Base-by-base conservation (phyloP, 148 eudicot genomes). In the Vaccinium corymbosum region DNA sequence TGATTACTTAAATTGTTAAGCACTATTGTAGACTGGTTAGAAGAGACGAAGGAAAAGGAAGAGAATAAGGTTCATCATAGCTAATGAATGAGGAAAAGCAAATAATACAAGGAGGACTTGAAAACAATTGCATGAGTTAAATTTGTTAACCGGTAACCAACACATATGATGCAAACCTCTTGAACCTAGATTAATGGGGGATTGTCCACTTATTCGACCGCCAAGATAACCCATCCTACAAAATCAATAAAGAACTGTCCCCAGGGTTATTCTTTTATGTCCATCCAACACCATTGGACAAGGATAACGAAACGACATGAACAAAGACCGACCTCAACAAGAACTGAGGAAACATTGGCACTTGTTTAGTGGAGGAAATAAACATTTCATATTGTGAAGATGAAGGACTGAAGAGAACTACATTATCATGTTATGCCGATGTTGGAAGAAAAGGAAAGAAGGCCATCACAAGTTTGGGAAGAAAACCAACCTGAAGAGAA, bases 401-500 rank as follows among this genome's bases (percentile, higher is more conserved):
- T 42, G 20, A 10, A 62, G 46, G 73, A 80, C 75, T 2, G 32
- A 49, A 49, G n/a, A 71, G 51, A 72, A 32, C 64, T 8, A 29
- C 19, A 64, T 64, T 66, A 48, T 52, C 52, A 75, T 25, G 70
- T 38, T 35, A 85, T 25, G 66, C 61, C 14, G 32, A 61, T 74
- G 76, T 46, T 61, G 46, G 48, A 76, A 76, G 32, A 61, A 17
- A 51, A 1, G 3, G 48, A 79, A 19, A 19, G 50, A 42, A 46
- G 11, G 42, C 53, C 19, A 71, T 72, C 7, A 70, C 25, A 52
- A 68, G 82, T 71, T 79, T 56, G 61, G 9, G 74, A 81, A 85
- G 75, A 66, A 57, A 79, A 88, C 57, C 74, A 35, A 94, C 97
- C 97, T 94, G 97, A 62, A 94, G 87, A 85, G 92, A 90, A 87